A percentile compares a stretch with the other conserved stretches of the same genome.
These are phyloP conservation scores for Penicillium coffeae DNA, from an alignment of 495 filamentous ascomycete genomes.

Conservation along the genomic window DNA sequence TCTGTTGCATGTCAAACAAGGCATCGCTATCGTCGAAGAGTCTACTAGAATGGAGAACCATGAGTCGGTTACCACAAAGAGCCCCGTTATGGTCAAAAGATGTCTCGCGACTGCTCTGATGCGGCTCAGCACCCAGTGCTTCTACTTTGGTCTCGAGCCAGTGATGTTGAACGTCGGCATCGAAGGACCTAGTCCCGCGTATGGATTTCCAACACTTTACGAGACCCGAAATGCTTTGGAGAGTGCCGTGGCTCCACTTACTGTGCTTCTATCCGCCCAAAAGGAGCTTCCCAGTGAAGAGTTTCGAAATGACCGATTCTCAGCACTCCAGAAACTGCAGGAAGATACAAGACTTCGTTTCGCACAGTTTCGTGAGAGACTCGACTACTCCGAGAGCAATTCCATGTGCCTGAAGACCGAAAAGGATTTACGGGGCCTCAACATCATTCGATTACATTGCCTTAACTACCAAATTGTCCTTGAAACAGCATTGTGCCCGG, in stretches of 20 bases:
- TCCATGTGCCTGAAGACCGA: neutral
- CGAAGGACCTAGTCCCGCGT: too few relatives aligned
- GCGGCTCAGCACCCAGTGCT: slow-evolving; percentile 4
- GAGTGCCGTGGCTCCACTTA: too few relatives aligned
- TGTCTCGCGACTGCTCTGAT: slow-evolving; percentile 2
- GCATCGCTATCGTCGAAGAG: slow-evolving; percentile 12
- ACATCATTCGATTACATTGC: slow-evolving; percentile 11
- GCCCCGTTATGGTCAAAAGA: neutral
- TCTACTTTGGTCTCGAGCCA: slow-evolving; percentile 3
- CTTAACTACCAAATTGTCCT: slow-evolving; percentile 1
- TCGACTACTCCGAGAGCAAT: too few relatives aligned
- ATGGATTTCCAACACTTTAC: too few relatives aligned
- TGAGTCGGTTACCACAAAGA: neutral
- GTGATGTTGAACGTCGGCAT: neutral
- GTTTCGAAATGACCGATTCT: too few relatives aligned
- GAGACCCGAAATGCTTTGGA: too few relatives aligned
- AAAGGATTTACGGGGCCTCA: slow-evolving; percentile 10
- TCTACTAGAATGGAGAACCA: neutral
- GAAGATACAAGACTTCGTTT: too few relatives aligned
- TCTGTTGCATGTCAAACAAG: slow-evolving; percentile 14
- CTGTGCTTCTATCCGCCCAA: too few relatives aligned
- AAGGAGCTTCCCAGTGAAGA: too few relatives aligned
- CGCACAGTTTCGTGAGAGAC: too few relatives aligned
- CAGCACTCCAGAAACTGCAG: too few relatives aligned
- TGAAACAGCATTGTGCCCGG: slow-evolving; percentile 1